Conservation (phyloP, 495 filamentous ascomycete species). For the Podospora australis region DNA sequence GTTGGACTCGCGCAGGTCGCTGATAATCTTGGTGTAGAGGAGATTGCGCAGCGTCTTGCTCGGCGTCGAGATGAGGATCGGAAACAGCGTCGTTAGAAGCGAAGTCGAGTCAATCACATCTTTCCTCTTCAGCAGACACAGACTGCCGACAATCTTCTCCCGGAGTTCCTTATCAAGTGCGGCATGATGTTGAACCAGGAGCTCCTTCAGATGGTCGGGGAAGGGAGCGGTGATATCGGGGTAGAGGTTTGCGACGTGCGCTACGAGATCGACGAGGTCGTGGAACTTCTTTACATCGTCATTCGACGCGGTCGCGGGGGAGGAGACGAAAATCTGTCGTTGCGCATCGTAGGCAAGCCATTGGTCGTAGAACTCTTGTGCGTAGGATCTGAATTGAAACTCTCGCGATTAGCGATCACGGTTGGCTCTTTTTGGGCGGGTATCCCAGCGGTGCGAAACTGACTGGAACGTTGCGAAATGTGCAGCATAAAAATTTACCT, state of each 20-base stretch:
- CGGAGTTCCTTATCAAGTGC: constrained; percentile 72
- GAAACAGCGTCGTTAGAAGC: constrained; percentile 83
- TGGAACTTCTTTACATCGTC: constrained; percentile 72
- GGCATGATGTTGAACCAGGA: constrained; percentile 75
- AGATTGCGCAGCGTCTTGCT: constrained; percentile 80
- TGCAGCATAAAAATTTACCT: constrained; percentile 42
- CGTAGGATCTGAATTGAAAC: constrained; percentile 55
- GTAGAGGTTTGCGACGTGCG: constrained; percentile 91
- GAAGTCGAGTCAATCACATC: constrained; percentile 78
- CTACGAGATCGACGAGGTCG: constrained; percentile 74
- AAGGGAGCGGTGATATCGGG: constrained; percentile 71
- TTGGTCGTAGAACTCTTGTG: constrained; percentile 78
- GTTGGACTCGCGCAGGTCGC: constrained; percentile 81
- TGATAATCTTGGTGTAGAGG: constrained; percentile 85
- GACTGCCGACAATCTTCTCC: constrained; percentile 88
- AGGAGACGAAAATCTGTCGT: constrained; percentile 79
- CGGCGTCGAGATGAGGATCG: constrained; percentile 68
- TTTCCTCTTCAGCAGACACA: constrained; percentile 84
- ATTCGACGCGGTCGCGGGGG: constrained; percentile 68
- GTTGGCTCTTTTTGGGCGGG: too few relatives aligned
- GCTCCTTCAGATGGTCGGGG: constrained; percentile 70
- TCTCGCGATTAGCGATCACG: neutral
- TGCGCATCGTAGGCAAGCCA: constrained; percentile 89
- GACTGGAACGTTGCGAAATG: neutral
- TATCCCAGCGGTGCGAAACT: neutral